Conservation (phyloP, 441 rosid species). For the Macaranga tanarius region DNA sequence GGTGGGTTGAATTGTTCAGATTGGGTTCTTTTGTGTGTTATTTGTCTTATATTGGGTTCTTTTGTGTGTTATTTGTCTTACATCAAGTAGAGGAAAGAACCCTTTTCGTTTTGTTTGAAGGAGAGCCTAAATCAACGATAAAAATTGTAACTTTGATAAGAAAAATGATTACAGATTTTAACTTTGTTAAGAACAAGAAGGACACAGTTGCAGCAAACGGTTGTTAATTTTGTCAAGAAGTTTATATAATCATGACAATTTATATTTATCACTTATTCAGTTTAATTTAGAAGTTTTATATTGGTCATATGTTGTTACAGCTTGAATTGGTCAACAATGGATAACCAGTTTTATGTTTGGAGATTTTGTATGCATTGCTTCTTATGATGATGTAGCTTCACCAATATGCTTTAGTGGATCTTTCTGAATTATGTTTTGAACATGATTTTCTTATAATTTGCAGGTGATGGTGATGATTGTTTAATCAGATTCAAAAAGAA, state of each 20-base stretch:
- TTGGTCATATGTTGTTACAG: conserved; percentile 4
- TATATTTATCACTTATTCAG: conserved; percentile 3
- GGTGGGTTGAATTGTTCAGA: neutral
- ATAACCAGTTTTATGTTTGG: neutral
- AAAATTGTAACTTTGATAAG: conserved; percentile 12
- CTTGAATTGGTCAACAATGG: conserved; percentile 8
- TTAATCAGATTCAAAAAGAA: conserved; percentile 19
- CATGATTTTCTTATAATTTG: conserved; percentile 24
- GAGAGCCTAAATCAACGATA: neutral
- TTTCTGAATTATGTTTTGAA: conserved; percentile 7
- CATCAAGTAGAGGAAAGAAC: conserved; percentile 23
- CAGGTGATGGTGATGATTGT: conserved; percentile 39
- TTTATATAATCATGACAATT: neutral
- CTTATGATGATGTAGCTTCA: conserved; percentile 4
- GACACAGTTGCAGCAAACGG: conserved; percentile 2
- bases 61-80: conserved; percentile 18
- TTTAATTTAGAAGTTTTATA: neutral
- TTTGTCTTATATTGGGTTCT: neutral
- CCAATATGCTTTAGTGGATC: conserved; percentile 14
- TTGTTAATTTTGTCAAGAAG: neutral
- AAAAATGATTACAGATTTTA: conserved; percentile 2
- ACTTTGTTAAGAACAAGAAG: conserved; percentile 14
- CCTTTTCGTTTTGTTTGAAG: conserved; percentile 10
- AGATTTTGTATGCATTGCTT: neutral
- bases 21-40: conserved; percentile 17